Evolutionary conservation across 441 rosid species (phyloP).

Genomic region (Sinapis alba): DNA sequence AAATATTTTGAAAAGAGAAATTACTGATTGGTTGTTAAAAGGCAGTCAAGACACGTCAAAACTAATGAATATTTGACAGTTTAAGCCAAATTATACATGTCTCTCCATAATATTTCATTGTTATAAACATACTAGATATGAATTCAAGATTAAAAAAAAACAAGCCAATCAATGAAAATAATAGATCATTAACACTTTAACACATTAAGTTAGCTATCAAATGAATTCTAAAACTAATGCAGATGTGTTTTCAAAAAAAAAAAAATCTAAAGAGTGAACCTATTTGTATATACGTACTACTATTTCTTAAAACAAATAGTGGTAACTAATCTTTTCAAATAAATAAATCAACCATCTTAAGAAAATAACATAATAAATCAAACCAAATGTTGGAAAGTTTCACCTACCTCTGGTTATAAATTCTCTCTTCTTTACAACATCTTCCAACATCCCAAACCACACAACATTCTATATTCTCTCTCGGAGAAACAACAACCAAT

Average conservation of each 20-base stretch:
- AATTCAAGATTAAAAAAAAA: background rate
- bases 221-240: background rate
- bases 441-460: slow-evolving; percentile 13
- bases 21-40: background rate
- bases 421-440: slow-evolving; percentile 6
- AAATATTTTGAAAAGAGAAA: background rate
- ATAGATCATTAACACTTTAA: background rate
- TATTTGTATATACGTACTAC: background rate
- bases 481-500: slow-evolving; percentile 16
- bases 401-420: slow-evolving; percentile 26
- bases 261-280: background rate
- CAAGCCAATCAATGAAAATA: background rate
- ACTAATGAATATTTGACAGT: background rate
- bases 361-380: background rate
- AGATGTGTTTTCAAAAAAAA: background rate
- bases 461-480: slow-evolving; percentile 22
- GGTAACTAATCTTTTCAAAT: background rate
- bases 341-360: background rate
- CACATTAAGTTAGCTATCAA: background rate
- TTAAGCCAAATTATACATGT: background rate
- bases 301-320: background rate
- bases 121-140: background rate
- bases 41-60: background rate
- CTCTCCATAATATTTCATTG: background rate
- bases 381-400: slow-evolving; percentile 19